Conservation (phyloP, 441 rosid species). For the Bocquillonia castaneifolia region DNA sequence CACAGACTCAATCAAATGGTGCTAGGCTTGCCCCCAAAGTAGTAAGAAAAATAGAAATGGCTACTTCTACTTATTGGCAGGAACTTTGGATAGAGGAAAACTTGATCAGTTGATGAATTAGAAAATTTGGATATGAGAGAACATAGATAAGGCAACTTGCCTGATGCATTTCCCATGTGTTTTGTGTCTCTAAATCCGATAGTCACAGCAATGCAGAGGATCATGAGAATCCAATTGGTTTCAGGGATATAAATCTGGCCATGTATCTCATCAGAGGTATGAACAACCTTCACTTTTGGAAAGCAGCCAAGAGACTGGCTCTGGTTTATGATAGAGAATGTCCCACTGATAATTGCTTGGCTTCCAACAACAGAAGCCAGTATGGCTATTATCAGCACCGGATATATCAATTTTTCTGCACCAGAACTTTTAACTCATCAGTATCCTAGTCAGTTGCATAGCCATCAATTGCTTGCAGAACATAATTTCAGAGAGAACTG, state of each 20-base stretch:
- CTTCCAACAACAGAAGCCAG: conserved; percentile 98
- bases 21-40: not conserved
- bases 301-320: conserved; percentile 94
- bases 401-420: conserved; percentile 71
- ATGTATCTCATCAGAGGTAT: conserved; percentile 83
- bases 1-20: not conserved
- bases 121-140: not conserved
- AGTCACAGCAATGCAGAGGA: conserved; percentile 90
- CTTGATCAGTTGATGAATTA: not conserved
- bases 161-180: conserved; percentile 93
- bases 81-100: not conserved
- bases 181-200: conserved; percentile 94
- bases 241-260: conserved; percentile 97
- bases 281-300: conserved; percentile 91
- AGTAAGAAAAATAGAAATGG: not conserved
- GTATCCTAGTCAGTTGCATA: not conserved
- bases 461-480: not conserved
- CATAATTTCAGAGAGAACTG: not conserved
- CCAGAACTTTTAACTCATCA: conserved; percentile 17
- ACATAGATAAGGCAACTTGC: conserved; percentile 28
- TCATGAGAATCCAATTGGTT: conserved; percentile 91
- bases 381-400: conserved; percentile 81
- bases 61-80: not conserved
- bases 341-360: conserved; percentile 95
- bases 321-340: conserved; percentile 96